A percentile compares a stretch with the other conserved stretches of the same genome.
Evolutionary conservation across 441 rosid species (phyloP).

Genomic region (Populus tomentosa): DNA sequence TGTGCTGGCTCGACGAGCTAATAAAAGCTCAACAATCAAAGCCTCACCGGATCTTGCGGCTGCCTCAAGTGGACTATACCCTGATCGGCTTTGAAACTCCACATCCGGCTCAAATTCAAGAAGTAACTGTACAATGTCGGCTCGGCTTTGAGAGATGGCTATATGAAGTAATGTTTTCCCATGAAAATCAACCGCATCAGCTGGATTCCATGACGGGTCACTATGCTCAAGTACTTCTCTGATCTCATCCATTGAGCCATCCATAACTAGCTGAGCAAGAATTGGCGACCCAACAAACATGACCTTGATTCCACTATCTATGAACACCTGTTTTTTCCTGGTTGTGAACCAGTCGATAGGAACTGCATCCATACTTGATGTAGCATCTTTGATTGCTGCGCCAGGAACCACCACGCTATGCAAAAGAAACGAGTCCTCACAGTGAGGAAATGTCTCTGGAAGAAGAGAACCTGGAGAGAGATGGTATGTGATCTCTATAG

Average conservation of each 20-base stretch:
- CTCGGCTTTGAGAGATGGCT: constrained; percentile 46
- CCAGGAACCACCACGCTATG: constrained; percentile 68
- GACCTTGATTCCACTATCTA: constrained; percentile 53
- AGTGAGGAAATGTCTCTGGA: constrained; percentile 39
- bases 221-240: constrained; percentile 52
- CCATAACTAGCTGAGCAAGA: constrained; percentile 36
- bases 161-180: constrained; percentile 51
- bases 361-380: constrained; percentile 35
- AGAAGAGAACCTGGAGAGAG: constrained; percentile 33
- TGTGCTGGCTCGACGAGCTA: constrained; percentile 41
- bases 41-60: constrained; percentile 50
- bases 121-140: constrained; percentile 56
- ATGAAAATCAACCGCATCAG: constrained; percentile 35
- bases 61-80: constrained; percentile 45
- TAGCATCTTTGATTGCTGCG: constrained; percentile 37
- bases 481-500: constrained; percentile 47
- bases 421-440: constrained; percentile 43
- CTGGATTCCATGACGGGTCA: constrained; percentile 44
- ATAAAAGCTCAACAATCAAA: constrained; percentile 45
- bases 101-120: constrained; percentile 51
- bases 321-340: constrained; percentile 55
- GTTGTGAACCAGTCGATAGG: constrained; percentile 59
- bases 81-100: constrained; percentile 34
- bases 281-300: constrained; percentile 54
- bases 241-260: constrained; percentile 50